These are phyloP conservation scores for Vicia villosa DNA, from an alignment of 306 rosid species.

Conservation along the genomic window DNA sequence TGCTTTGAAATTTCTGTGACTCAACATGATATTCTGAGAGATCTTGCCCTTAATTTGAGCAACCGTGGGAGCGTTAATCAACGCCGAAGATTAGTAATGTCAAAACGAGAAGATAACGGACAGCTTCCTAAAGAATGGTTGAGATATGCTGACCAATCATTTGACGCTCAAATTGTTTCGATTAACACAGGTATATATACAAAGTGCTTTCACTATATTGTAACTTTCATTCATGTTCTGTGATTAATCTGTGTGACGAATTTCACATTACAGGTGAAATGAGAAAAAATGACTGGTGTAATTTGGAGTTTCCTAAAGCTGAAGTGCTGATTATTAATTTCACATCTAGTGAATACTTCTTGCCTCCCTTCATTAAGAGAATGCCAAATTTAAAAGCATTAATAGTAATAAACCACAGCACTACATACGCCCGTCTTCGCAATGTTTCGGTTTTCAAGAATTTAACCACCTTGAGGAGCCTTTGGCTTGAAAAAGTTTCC, in stretches of 20 bases:
- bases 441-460: slow-evolving; percentile 54
- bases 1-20: slow-evolving; percentile 72
- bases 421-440: slow-evolving; percentile 56
- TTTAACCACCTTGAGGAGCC: slow-evolving; percentile 60
- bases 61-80: slow-evolving; percentile 35
- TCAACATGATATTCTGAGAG: slow-evolving; percentile 86
- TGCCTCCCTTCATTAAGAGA: slow-evolving; percentile 71
- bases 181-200: slow-evolving; percentile 71
- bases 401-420: slow-evolving; percentile 57
- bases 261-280: slow-evolving; percentile 69
- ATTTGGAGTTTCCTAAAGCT: slow-evolving; percentile 71
- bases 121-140: slow-evolving; percentile 82
- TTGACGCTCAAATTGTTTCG: slow-evolving; percentile 76
- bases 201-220: not conserved
- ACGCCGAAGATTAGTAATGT: slow-evolving; percentile 73
- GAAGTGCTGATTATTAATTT: slow-evolving; percentile 86
- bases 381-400: slow-evolving; percentile 86
- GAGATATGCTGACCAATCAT: slow-evolving; percentile 53
- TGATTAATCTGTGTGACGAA: slow-evolving; percentile 24
- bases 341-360: slow-evolving; percentile 61
- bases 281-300: slow-evolving; percentile 77
- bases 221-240: slow-evolving; percentile 4
- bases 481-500: slow-evolving; percentile 87
- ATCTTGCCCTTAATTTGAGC: slow-evolving; percentile 78
- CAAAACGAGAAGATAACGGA: slow-evolving; percentile 59